Conservation (phyloP, 805 yeast species). For the Candida ulmi region DNA sequence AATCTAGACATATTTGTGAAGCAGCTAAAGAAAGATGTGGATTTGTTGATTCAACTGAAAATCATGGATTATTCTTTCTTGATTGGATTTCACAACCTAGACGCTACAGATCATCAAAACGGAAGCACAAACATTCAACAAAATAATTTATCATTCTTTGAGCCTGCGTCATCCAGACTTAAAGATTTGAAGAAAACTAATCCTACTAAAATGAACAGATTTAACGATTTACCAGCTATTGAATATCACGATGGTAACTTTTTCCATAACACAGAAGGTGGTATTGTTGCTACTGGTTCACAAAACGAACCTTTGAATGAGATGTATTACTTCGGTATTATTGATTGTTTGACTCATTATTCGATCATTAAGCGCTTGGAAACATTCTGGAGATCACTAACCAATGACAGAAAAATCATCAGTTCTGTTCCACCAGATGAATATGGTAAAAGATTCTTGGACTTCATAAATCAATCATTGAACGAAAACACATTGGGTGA, state of each 20-base stretch:
- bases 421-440: conserved; percentile 90
- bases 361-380: conserved; percentile 71
- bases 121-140: conserved; percentile 25
- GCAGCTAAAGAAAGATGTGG: conserved; percentile 74
- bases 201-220: conserved; percentile 37
- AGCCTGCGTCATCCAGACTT: conserved; percentile 22
- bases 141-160: conserved; percentile 33
- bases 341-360: conserved; percentile 86
- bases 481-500: conserved; percentile 19
- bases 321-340: conserved; percentile 87
- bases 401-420: conserved; percentile 61
- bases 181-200: conserved; percentile 36
- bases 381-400: conserved; percentile 76
- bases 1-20: conserved; percentile 53
- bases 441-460: conserved; percentile 81
- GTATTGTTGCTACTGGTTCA: conserved; percentile 63
- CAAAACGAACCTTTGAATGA: conserved; percentile 54
- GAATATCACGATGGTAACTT: conserved; percentile 44
- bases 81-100: conserved; percentile 80
- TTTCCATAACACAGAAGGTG: conserved; percentile 81
- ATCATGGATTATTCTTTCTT: conserved; percentile 95
- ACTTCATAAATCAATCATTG: conserved; percentile 50
- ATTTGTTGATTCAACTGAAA: conserved; percentile 63
- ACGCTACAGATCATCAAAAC: conserved; percentile 37
- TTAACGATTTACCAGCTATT: conserved; percentile 35